These are phyloP conservation scores for Penicillium parvum DNA, from an alignment of 495 filamentous ascomycete genomes.

Conservation along the genomic window DNA sequence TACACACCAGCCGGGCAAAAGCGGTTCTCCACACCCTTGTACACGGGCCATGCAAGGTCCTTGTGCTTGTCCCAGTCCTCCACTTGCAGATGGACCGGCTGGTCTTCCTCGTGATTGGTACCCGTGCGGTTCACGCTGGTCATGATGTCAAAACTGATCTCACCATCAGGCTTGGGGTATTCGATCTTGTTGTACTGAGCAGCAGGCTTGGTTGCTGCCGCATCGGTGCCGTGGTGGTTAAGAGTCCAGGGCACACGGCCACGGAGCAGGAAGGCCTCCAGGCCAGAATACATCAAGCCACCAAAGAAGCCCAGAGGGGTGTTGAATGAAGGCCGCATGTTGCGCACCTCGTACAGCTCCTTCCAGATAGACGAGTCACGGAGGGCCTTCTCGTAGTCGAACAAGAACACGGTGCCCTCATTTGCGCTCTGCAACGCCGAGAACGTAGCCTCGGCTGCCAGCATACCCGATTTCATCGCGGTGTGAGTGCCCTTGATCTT, in stretches of 20 bases:
- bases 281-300: constrained; percentile 86
- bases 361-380: constrained; percentile 85
- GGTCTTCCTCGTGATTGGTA: constrained; percentile 98
- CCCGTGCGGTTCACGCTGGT: constrained; percentile 91
- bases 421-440: constrained; percentile 59
- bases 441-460: constrained; percentile 88
- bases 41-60: constrained; percentile 73
- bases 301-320: constrained; percentile 77
- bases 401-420: constrained; percentile 78
- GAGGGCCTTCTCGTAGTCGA: constrained; percentile 89
- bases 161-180: constrained; percentile 93
- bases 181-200: constrained; percentile 82
- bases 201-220: constrained; percentile 72
- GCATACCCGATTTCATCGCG: constrained; percentile 95
- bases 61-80: constrained; percentile 91
- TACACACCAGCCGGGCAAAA: constrained; percentile 99
- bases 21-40: constrained; percentile 91
- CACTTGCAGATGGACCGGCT: constrained; percentile 93
- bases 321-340: constrained; percentile 95
- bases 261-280: constrained; percentile 85
- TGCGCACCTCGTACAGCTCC: constrained; percentile 91
- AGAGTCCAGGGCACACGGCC: constrained; percentile 90
- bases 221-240: constrained; percentile 64
- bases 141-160: constrained; percentile 91
- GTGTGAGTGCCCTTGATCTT: constrained; percentile 99